Evolutionary conservation across 257 asterid genomes (phyloP).

Genomic region (Solanum okadae): DNA sequence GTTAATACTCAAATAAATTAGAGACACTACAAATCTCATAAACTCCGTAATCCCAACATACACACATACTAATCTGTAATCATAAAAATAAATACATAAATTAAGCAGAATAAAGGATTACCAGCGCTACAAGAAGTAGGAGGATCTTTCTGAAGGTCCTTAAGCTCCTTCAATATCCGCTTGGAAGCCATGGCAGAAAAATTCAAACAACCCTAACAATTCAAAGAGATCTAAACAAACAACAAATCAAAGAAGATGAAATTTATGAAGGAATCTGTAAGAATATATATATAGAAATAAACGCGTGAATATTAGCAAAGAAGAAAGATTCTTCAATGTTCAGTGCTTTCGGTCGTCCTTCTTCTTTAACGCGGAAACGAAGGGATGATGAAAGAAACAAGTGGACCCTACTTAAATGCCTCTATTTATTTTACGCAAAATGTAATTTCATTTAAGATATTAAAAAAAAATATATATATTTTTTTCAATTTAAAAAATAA

Average conservation of each 20-base stretch:
- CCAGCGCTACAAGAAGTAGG: constrained; percentile 1
- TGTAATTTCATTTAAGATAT: not conserved
- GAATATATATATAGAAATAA: not conserved
- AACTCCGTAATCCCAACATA: not conserved
- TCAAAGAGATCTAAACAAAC: not conserved
- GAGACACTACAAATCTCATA: not conserved
- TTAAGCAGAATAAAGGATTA: not conserved
- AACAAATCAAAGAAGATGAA: not conserved
- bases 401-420: not conserved
- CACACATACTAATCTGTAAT: not conserved
- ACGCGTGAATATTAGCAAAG: not conserved
- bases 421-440: not conserved
- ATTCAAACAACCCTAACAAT: not conserved
- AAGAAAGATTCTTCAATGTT: not conserved
- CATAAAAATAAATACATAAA: not conserved
- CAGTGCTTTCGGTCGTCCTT: not conserved
- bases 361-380: not conserved
- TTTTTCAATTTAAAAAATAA: too few relatives aligned
- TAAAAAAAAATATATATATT: too few relatives aligned
- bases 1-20: too few relatives aligned
- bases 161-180: not conserved
- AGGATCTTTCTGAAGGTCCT: constrained; percentile 1
- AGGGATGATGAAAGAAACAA: not conserved
- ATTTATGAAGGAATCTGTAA: not conserved
- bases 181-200: not conserved